Evolutionary conservation across 805 yeast genomes (phyloP).

Genomic region (Lachancea dasiensis): DNA sequence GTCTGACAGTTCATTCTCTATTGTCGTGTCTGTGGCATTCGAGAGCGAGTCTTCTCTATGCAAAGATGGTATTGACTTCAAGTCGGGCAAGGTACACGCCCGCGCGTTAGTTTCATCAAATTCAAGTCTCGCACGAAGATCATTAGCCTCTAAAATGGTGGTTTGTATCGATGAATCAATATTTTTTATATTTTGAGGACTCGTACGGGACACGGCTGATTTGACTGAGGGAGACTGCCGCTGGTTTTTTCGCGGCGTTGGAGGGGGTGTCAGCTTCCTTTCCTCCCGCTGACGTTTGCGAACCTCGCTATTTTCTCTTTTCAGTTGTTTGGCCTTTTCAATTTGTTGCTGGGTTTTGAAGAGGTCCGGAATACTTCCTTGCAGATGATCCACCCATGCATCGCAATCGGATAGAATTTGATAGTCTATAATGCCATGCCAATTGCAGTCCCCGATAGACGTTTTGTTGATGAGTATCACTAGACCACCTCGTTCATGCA

Average conservation of each 20-base stretch:
- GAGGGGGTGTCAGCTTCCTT: conserved; percentile 26
- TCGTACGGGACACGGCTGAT: neutral
- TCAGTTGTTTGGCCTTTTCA: conserved; percentile 26
- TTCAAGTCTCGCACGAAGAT: conserved; percentile 1
- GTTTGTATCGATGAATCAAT: neutral
- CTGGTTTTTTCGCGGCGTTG: conserved; percentile 23
- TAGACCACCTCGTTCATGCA: conserved; percentile 73
- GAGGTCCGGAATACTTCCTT: conserved; percentile 50
- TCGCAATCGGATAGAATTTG: conserved; percentile 81
- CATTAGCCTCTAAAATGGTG: neutral
- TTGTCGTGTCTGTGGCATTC: conserved; percentile 6
- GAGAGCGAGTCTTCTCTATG: conserved; percentile 1
- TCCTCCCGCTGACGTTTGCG: conserved; percentile 23
- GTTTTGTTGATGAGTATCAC: conserved; percentile 75
- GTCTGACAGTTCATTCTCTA: conserved; percentile 6
- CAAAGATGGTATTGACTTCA: conserved; percentile 4
- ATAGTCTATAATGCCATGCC: conserved; percentile 73
- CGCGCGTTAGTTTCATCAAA: conserved; percentile 1
- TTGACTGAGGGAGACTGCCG: neutral
- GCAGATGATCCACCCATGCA: conserved; percentile 58
- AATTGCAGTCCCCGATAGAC: conserved; percentile 49
- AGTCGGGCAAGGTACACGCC: conserved; percentile 3
- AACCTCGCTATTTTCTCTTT: conserved; percentile 30
- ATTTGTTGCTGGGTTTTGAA: conserved; percentile 48
- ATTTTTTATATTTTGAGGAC: neutral